Evolutionary conservation across 805 yeast species (phyloP), one percentile per base, ranked within the genome.

Genomic region (Candida pseudofarinosa): DNA sequence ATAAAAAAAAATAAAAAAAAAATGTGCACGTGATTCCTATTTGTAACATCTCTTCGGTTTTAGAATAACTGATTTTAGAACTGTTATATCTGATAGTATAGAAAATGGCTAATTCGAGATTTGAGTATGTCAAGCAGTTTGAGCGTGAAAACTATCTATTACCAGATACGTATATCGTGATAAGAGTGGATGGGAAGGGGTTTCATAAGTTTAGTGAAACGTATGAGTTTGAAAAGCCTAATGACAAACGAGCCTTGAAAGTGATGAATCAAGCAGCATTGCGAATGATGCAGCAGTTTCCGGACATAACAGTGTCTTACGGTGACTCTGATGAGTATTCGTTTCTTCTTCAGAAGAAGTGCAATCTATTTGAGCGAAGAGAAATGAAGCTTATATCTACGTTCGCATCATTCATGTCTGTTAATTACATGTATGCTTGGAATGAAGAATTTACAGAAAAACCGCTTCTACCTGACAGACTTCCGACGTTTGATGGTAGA

Each of bases 261-360:
- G 76, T 89, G 46, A 89, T 93, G 89, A 93, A 89, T 64, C 68
- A 73, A 2, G 81, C 96, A 3, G 98, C 98, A 0, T 52, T 59
- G 46, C 74, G 77, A 38, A 74, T 89, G 8, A 75, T 86, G 69
- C 62, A 73, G 26, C 71, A 76, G 32, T 77, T 88, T 33, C 78
- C 85, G 6, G 98, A 93, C 48, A 74, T 88, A 0, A 55, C 82
- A 7, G 49, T 90, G 59, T 96, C 96, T 0, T 93, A 85, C 58
- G 99, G 99, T 0, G 98, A 93, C 55, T 84, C 95, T 32, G 99
- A 93, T 62, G 99, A 93, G 65, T 93, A 85, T 59, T 83, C 91
- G 12, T 91, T 91, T 60, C 76, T 91, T 4, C 63, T 93, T 40
- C 68, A 80, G 28, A 77, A 74, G 35, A 70, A 70, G 26, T 80